These are phyloP conservation scores for Neurospora cerealis DNA, from an alignment of 495 filamentous ascomycete species.

Conservation along the genomic window DNA sequence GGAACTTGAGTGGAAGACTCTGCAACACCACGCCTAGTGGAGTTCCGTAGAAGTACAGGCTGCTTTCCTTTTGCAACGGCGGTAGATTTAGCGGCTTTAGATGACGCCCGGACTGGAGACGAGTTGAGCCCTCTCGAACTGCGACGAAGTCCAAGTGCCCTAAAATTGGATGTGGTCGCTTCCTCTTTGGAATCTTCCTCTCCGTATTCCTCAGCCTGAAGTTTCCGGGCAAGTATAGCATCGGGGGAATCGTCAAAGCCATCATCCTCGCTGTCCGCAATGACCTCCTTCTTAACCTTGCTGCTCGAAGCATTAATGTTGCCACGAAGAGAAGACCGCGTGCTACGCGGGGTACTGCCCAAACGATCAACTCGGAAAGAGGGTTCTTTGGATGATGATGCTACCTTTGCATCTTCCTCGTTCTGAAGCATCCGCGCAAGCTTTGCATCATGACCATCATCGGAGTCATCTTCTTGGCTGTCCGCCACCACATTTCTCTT, in stretches of 20 bases:
- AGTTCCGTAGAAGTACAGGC: neutral
- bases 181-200: neutral
- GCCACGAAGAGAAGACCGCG: neutral
- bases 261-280: constrained; percentile 14
- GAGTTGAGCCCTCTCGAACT: constrained; percentile 3
- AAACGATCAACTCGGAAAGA: neutral
- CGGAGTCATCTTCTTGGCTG: constrained; percentile 31
- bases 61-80: neutral
- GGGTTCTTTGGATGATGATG: neutral
- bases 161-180: neutral
- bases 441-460: constrained; percentile 37
- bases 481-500: constrained; percentile 19
- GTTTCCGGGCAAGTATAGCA: constrained; percentile 39
- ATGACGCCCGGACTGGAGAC: neutral
- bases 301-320: neutral
- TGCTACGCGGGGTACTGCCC: neutral
- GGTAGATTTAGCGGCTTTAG: neutral
- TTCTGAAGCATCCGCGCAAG: constrained; percentile 52
- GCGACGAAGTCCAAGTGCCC: neutral
- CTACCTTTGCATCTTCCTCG: constrained; percentile 42
- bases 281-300: constrained; percentile 19
- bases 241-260: constrained; percentile 30
- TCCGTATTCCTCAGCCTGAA: constrained; percentile 51
- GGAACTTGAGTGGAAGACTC: neutral
- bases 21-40: neutral